Base-by-base conservation (phyloP, 805 yeast species). In the Yamadazyma sp. region DNA sequence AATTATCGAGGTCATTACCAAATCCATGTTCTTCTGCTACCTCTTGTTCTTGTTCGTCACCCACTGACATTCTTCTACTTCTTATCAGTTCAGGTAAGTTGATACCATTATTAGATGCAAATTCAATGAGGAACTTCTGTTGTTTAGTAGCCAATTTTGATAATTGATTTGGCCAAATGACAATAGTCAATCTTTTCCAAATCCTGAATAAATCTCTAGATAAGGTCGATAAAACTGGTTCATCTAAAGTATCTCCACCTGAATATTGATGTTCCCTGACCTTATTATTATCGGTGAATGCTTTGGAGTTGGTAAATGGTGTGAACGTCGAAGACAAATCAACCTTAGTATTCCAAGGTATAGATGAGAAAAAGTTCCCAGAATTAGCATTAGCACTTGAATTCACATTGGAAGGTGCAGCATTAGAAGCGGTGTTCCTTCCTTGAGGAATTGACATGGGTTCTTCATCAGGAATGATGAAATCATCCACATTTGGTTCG, bases 191-290 rank as follows among this genome's bases (percentile, higher is more conserved):
- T 19, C 72, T 44, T 23, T 51, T 54, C 23, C 56, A 64, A 16
- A 67, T 65, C 34, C 61, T 65, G 4, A 46, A 32, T 12, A 65
- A 39, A 40, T 67, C 73, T 36, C 72, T 47, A 20, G 51, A 50
- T 42, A 81, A 56, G 0, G 88, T 81, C 21, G 67, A 60, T 49
- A 64, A 52, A 7, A 81, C 81, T 0, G 87, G 85, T 56, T 81
- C 88, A 49, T 82, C 86, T 9, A 81, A 58, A 2, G 88, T 81
- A 50, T 81, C 83, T 19, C 85, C 84, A 2, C 87, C 87, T 14
- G 77, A 53, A 50, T 70, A 78, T 42, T 75, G 80, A 31, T 76
- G 61, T 49, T 76, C 81, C 29, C 52, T 48, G 25, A 64, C 48
- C 23, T 48, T 53, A 38, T 49, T 56, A 36, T 50, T 50, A 3